Conservation (phyloP, 2,329 filamentous ascomycete genomes). For the Alternaria rosae region DNA sequence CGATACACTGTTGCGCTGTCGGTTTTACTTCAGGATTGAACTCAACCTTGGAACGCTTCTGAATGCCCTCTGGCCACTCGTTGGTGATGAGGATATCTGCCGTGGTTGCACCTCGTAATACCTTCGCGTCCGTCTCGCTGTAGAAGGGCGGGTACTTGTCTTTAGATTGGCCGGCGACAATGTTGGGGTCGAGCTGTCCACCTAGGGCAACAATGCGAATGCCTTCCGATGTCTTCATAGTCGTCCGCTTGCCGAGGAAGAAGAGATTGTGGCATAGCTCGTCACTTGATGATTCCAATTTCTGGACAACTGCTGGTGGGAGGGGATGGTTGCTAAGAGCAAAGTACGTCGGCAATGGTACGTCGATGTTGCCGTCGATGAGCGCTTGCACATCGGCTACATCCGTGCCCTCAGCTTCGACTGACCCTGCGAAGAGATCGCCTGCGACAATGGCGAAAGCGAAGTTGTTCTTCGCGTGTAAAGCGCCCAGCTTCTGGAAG, state of each 20-base stretch:
- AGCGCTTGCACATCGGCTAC: conserved; percentile 68
- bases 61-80: conserved; percentile 81
- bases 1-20: conserved; percentile 69
- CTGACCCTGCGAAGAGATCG: conserved; percentile 74
- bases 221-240: conserved; percentile 88
- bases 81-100: conserved; percentile 88
- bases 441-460: conserved; percentile 84
- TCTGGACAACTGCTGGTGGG: conserved; percentile 73
- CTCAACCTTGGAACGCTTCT: conserved; percentile 69
- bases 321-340: conserved; percentile 78
- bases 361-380: conserved; percentile 72
- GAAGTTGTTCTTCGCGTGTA: conserved; percentile 90
- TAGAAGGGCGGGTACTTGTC: conserved; percentile 81
- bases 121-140: conserved; percentile 76
- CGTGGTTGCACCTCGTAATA: conserved; percentile 75
- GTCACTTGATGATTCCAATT: conserved; percentile 71
- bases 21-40: conserved; percentile 64
- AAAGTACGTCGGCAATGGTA: conserved; percentile 91
- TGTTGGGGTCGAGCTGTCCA: conserved; percentile 70
- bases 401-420: conserved; percentile 58
- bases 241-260: conserved; percentile 83
- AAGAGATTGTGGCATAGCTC: conserved; percentile 89
- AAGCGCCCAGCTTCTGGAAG: conserved; percentile 78
- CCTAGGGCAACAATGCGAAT: conserved; percentile 87
- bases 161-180: conserved; percentile 69